Evolutionary conservation across 1,284 basidiomycete species (phyloP).

Genomic region (Cryptococcus sp.): DNA sequence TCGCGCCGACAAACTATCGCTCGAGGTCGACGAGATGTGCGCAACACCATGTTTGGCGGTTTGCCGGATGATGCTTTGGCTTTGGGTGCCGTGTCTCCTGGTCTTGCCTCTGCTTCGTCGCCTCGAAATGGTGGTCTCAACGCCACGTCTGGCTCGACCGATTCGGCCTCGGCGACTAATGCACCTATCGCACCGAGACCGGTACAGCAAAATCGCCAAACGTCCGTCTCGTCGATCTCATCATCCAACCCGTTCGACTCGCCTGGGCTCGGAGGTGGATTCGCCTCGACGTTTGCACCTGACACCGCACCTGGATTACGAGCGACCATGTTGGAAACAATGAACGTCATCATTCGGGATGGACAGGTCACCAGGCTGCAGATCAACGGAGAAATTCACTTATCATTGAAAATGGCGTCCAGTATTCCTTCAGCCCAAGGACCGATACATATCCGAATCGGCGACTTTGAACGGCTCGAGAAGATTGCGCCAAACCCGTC

Average conservation of each 20-base stretch:
- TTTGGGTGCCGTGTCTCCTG: too few relatives aligned
- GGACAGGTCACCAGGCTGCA: constrained; percentile 47
- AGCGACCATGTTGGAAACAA: constrained; percentile 49
- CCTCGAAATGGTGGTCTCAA: too few relatives aligned
- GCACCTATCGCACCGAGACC: too few relatives aligned
- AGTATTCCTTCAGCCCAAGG: constrained; percentile 9
- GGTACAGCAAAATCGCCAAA: constrained; percentile 13
- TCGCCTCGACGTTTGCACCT: constrained; percentile 4
- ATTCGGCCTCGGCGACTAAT: too few relatives aligned
- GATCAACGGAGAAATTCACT: constrained; percentile 51
- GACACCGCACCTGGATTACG: constrained; percentile 35
- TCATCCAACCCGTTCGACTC: constrained; percentile 44
- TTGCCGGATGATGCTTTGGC: constrained; percentile 2
- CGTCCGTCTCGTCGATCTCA: constrained; percentile 24
- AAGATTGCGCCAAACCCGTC: constrained; percentile 52
- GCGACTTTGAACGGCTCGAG: constrained; percentile 49
- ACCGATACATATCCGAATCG: constrained; percentile 47
- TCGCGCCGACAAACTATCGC: constrained; percentile 44
- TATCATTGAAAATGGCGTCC: constrained; percentile 17
- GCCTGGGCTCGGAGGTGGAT: constrained; percentile 13
- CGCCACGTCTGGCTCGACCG: too few relatives aligned
- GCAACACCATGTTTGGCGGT: constrained; percentile 47
- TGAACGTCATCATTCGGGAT: constrained; percentile 49
- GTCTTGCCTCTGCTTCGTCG: too few relatives aligned
- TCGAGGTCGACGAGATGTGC: constrained; percentile 49